Evolutionary conservation across 2,329 filamentous ascomycete species (phyloP), one percentile per base, ranked within the genome.

Genomic region (Alternaria sp.): DNA sequence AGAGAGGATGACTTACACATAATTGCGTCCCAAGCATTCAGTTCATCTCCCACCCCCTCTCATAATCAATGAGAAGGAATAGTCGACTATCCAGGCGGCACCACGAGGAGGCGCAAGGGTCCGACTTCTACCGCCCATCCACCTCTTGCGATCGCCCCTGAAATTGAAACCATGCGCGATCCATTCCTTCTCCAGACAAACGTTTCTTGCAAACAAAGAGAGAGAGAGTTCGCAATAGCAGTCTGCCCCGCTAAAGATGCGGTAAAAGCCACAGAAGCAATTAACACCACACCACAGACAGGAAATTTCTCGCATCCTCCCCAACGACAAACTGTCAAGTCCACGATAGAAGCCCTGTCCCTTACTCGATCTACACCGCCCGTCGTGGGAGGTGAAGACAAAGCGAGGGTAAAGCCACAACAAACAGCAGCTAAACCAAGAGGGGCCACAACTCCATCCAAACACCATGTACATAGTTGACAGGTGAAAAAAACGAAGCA

Each of bases 31-130:
- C 71, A 68, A 70, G 72, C 72, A 75, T 75, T 65, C 73, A 60
- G 72, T 73, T 75, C 67, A 63, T 72, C 69, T 68, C 56, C 54
- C 57, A 40, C 54, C 24, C 51, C 26, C 23, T 39, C 10, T 45
- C 33, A 31, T 9, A 5, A 11, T 29, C n/a, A 50, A 26, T 24
- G 9, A 28, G 28, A 33, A 48, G 34, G 54, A 34, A 40, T 42
- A 37, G 52, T 62, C 63, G 63, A 72, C 66, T 73, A 71, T 73
- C 72, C 72, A 74, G 72, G 67, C 63, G 63, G 70, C 70, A 75
- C 72, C 70, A 66, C 72, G 71, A 61, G 72, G 72, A 75, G 70
- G 72, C 72, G 72, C 72, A 72, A 71, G 72, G 70, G 66, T 75
- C 72, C 72, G 72, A 71, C 70, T 73, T 74, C 69, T 71, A 62